phyloP scores from a whole-genome alignment of 1,139 yeast species.

The Magnusiomyces fungicola region DNA sequence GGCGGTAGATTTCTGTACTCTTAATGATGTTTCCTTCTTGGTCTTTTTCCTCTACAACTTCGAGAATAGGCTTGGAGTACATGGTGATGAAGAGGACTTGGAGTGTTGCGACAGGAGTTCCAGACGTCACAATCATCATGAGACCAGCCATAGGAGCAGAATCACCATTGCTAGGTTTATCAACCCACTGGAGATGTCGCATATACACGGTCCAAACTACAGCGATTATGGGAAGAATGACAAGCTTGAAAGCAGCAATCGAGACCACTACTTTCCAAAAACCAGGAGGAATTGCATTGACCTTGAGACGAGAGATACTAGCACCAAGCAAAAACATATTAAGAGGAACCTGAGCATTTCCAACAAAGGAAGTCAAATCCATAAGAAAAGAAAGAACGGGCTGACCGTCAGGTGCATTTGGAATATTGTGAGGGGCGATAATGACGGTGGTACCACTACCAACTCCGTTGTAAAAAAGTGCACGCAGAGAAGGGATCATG shows the following conservation, averaged over 20 bases:
- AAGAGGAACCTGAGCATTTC: constrained; percentile 82
- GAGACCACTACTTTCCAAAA: constrained; percentile 57
- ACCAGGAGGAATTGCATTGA: constrained; percentile 54
- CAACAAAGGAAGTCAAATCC: constrained; percentile 72
- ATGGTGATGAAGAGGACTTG: constrained; percentile 79
- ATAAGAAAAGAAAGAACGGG: constrained; percentile 81
- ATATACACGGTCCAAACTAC: constrained; percentile 48
- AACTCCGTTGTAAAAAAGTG: constrained; percentile 44
- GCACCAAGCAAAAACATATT: constrained; percentile 81
- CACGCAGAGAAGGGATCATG: constrained; percentile 82
- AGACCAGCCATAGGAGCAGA: constrained; percentile 57
- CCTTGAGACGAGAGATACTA: constrained; percentile 65
- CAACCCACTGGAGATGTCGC: constrained; percentile 43
- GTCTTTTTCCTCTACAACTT: constrained; percentile 30
- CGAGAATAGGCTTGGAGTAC: constrained; percentile 51
- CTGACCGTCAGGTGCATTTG: constrained; percentile 70
- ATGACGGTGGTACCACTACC: constrained; percentile 7
- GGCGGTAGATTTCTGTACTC: background rate
- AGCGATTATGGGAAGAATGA: constrained; percentile 56
- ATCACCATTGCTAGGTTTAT: constrained; percentile 15
- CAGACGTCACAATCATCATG: constrained; percentile 66
- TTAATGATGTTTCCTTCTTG: background rate
- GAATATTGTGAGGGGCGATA: constrained; percentile 33
- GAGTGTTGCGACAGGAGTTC: constrained; percentile 82
- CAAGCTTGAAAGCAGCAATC: constrained; percentile 42